A percentile compares a stretch with the other conserved stretches of the same genome.
Conservation (phyloP, 2,329 filamentous ascomycete species). For the Ascochyta fabae region DNA sequence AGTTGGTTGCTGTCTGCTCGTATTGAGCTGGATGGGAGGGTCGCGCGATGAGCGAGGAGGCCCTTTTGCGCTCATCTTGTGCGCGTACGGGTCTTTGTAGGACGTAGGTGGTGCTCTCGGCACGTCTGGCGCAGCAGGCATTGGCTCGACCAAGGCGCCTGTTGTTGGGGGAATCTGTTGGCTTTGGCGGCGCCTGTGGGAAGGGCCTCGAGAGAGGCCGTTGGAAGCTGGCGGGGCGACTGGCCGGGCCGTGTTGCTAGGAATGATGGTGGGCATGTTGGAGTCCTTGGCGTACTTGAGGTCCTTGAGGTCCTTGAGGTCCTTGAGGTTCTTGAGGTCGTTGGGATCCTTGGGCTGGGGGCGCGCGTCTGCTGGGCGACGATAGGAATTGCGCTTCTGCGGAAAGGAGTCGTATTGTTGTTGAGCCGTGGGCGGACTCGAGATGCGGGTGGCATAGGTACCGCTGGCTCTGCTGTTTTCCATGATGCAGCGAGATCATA, state of each 20-base stretch:
- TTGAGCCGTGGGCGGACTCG: constrained; percentile 26
- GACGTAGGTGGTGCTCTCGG: constrained; percentile 60
- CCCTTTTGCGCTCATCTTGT: constrained; percentile 29
- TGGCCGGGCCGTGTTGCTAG: constrained; percentile 39
- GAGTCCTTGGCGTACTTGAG: constrained; percentile 1
- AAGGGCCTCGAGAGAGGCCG: constrained; percentile 22
- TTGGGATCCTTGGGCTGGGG: constrained; percentile 27
- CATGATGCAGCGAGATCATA: constrained; percentile 38
- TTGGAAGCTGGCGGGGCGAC: constrained; percentile 33
- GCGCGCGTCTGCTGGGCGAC: constrained; percentile 41
- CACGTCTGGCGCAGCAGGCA: constrained; percentile 63
- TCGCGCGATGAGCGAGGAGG: constrained; percentile 42
- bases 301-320: too few species aligned
- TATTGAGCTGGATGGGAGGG: constrained; percentile 41
- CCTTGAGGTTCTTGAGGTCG: too few species aligned
- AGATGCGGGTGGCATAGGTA: constrained; percentile 13
- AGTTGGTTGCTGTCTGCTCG: constrained; percentile 44
- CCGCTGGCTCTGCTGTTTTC: constrained; percentile 36
- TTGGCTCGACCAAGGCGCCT: constrained; percentile 29
- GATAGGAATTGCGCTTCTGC: constrained; percentile 43
- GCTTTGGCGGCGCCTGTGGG: constrained; percentile 42
- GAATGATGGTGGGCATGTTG: constrained; percentile 25
- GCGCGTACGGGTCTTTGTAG: constrained; percentile 49
- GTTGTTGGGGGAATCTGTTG: constrained; percentile 38
- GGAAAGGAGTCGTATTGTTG: constrained; percentile 38